Conservation (phyloP, 2,329 filamentous ascomycete species). For the Aspergillus chevalieri region DNA sequence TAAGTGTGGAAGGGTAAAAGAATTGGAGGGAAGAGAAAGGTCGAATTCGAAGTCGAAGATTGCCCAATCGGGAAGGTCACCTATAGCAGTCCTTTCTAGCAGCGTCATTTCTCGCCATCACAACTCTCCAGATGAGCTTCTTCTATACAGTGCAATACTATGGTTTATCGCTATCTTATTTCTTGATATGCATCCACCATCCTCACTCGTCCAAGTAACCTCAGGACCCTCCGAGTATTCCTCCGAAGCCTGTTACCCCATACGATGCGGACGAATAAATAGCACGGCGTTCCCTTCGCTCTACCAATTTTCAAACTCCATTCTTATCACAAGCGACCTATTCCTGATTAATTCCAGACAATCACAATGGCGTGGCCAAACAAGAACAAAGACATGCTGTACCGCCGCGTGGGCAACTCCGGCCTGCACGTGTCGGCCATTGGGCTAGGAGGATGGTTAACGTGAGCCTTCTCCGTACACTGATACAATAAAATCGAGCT, state of each 20-base stretch:
- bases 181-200: neutral
- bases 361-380: slow-evolving; percentile 17
- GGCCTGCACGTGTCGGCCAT: slow-evolving; percentile 69
- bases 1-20: neutral
- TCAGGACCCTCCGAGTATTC: slow-evolving; percentile 15
- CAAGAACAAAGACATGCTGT: slow-evolving; percentile 53
- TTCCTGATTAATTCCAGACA: neutral
- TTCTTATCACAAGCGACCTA: neutral
- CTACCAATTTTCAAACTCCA: neutral
- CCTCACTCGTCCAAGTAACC: neutral
- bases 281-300: neutral
- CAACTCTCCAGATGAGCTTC: neutral
- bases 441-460: slow-evolving; percentile 51
- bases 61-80: neutral
- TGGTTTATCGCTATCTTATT: neutral
- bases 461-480: slow-evolving; percentile 12
- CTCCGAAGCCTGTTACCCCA: slow-evolving; percentile 7
- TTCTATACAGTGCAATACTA: neutral
- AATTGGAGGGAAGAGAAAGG: neutral
- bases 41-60: neutral
- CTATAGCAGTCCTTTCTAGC: neutral
- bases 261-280: slow-evolving; percentile 5
- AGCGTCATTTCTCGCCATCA: neutral
- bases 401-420: slow-evolving; percentile 64
- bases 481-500: neutral